Percentiles rank a stretch among this genome's conserved stretches.
Conservation (phyloP, 805 yeast species). For the Lachancea nothofagi region DNA sequence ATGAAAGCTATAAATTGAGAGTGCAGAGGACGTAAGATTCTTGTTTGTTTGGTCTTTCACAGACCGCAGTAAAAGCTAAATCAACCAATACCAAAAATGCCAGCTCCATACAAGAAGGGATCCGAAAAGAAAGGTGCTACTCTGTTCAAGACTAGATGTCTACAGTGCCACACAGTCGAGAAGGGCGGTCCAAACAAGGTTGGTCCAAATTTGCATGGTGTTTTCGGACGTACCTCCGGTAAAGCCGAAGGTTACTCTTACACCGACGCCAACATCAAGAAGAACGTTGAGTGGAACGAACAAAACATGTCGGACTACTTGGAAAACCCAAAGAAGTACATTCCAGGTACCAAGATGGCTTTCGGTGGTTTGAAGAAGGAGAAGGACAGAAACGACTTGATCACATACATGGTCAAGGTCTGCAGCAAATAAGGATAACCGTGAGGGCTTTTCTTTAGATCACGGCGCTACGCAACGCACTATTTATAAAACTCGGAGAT, state of each 20-base stretch:
- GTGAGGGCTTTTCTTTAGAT: too few species aligned
- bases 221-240: conserved; percentile 90
- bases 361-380: conserved; percentile 99
- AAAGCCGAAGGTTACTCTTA: conserved; percentile 87
- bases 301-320: conserved; percentile 91
- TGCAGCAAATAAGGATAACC: conserved; percentile 36
- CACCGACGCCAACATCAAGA: conserved; percentile 97
- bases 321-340: conserved; percentile 99
- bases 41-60: background rate
- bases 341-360: conserved; percentile 99
- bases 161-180: conserved; percentile 97
- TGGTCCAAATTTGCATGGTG: conserved; percentile 97
- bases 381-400: conserved; percentile 95
- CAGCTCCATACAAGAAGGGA: conserved; percentile 38
- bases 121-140: conserved; percentile 94
- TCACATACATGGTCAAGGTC: conserved; percentile 70
- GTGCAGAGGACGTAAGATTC: conserved; percentile 3
- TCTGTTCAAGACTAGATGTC: conserved; percentile 97
- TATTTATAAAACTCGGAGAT: background rate
- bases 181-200: conserved; percentile 96
- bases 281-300: conserved; percentile 83
- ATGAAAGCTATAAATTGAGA: conserved; percentile 6
- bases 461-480: too few species aligned
- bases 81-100: too few species aligned
- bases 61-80: conserved; percentile 1